Evolutionary conservation across 352 stramenopile genomes (phyloP).

Genomic region (Globisporangium cylindrosporum): DNA sequence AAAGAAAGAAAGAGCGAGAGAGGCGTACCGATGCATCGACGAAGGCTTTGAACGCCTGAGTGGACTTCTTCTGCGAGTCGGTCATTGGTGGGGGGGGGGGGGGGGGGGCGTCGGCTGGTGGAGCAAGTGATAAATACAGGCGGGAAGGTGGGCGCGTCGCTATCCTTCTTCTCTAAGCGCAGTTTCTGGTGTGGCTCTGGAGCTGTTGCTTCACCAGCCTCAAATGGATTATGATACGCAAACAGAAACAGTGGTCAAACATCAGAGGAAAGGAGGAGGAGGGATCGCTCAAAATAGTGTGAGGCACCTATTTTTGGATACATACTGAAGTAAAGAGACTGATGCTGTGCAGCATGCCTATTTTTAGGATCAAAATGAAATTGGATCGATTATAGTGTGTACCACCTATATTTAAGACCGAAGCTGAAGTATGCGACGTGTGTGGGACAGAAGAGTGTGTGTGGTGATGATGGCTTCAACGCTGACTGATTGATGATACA

Average conservation of each 20-base stretch:
- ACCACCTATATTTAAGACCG: neutral
- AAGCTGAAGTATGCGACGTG: slow-evolving; percentile 9
- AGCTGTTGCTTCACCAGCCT: slow-evolving; percentile 6
- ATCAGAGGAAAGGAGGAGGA: neutral
- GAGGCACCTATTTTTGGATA: neutral
- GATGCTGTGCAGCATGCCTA: neutral
- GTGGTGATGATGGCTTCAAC: neutral
- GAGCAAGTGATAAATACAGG: neutral
- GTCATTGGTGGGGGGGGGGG: no score
- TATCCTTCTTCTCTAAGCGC: neutral
- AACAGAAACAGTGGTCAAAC: slow-evolving; percentile 15
- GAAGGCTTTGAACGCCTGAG: no score
- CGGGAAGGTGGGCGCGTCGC: neutral
- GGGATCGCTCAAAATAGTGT: neutral
- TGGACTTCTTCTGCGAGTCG: no score
- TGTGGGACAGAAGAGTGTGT: neutral
- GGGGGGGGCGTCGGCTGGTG: no score
- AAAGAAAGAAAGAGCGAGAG: no score
- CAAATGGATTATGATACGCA: slow-evolving; percentile 16
- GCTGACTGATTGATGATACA: neutral
- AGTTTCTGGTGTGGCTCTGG: neutral
- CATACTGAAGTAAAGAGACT: neutral
- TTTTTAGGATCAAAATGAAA: neutral
- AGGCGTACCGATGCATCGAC: no score
- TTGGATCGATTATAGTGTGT: neutral